phyloP scores from a whole-genome alignment of 2,329 filamentous ascomycete genomes.

The Beauveria rudraprayagi region DNA sequence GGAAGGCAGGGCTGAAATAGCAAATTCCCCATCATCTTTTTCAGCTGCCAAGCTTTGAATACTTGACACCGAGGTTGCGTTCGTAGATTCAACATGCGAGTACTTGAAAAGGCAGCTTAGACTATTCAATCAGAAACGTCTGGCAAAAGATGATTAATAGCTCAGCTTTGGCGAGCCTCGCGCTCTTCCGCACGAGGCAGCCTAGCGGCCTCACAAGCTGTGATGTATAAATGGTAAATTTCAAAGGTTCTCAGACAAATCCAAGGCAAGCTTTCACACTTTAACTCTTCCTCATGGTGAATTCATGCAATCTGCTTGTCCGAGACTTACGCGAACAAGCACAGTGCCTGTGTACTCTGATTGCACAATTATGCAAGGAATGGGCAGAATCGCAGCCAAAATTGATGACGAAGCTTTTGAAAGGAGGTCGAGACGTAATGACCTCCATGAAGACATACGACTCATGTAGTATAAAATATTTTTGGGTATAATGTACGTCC shows the following conservation, averaged over 20 bases:
- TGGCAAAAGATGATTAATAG: too few relatives aligned
- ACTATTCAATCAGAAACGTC: too few relatives aligned
- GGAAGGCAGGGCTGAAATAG: not conserved
- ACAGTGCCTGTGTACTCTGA: not conserved
- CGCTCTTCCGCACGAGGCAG: too few relatives aligned
- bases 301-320: not conserved
- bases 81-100: too few relatives aligned
- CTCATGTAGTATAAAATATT: not conserved
- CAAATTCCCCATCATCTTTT: not conserved
- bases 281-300: too few relatives aligned
- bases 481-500: not conserved
- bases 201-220: too few relatives aligned
- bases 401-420: not conserved
- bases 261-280: too few relatives aligned
- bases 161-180: too few relatives aligned
- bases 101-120: too few relatives aligned
- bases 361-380: not conserved
- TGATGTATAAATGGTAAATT: too few relatives aligned
- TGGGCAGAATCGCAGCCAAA: not conserved
- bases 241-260: too few relatives aligned
- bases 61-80: not conserved
- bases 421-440: not conserved
- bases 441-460: not conserved
- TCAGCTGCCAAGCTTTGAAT: slow-evolving; percentile 7
- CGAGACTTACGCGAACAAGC: not conserved